phyloP scores from a whole-genome alignment of 495 filamentous ascomycete genomes.

The Endocarpon pusillum region DNA sequence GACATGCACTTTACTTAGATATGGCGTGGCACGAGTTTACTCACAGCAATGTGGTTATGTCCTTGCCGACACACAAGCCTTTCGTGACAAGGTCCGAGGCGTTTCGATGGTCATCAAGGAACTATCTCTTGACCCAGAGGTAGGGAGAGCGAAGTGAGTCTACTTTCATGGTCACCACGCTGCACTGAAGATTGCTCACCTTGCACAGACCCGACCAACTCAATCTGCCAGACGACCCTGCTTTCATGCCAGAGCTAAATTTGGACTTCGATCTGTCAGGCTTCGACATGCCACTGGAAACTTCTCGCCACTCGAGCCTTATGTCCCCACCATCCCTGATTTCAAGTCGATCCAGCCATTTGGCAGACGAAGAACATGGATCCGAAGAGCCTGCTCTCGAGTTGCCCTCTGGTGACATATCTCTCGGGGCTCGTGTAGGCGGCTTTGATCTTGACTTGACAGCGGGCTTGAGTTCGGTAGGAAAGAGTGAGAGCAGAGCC shows the following conservation, averaged over 20 bases:
- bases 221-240: slow-evolving; percentile 65
- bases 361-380: slow-evolving; percentile 10
- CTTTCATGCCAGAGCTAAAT: slow-evolving; percentile 56
- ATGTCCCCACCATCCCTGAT: slow-evolving; percentile 17
- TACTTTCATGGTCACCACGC: neutral
- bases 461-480: neutral
- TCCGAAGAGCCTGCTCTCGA: slow-evolving; percentile 9
- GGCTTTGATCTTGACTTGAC: neutral
- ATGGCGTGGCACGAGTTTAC: slow-evolving; percentile 71
- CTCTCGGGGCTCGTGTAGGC: neutral
- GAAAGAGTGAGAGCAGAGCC: neutral
- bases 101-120: slow-evolving; percentile 39
- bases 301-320: slow-evolving; percentile 14
- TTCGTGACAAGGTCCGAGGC: slow-evolving; percentile 52
- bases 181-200: neutral
- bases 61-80: slow-evolving; percentile 59
- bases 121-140: slow-evolving; percentile 48
- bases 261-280: slow-evolving; percentile 37
- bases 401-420: neutral
- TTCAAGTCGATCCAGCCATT: slow-evolving; percentile 16
- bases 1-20: slow-evolving; percentile 25
- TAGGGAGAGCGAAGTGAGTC: slow-evolving; percentile 54
- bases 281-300: slow-evolving; percentile 9
- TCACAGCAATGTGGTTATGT: slow-evolving; percentile 76
- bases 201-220: slow-evolving; percentile 55